Evolutionary conservation across 1,284 basidiomycete species (phyloP).

Genomic region (Trichosporon asahii): DNA sequence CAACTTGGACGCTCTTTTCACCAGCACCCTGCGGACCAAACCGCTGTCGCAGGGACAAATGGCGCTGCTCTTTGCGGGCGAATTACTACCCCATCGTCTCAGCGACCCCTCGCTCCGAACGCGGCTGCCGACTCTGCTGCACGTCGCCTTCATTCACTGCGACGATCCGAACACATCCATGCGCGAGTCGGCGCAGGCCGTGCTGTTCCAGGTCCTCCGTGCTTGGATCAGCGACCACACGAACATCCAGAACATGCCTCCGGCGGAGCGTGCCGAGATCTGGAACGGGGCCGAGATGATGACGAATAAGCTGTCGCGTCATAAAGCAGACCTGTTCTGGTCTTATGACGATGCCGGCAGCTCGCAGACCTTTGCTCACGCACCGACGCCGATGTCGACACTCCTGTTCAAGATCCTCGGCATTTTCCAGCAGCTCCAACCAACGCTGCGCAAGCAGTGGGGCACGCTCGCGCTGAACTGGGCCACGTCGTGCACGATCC

Average conservation of each 20-base stretch:
- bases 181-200: slow-evolving; percentile 64
- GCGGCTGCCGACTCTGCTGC: slow-evolving; percentile 71
- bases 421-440: slow-evolving; percentile 67
- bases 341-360: slow-evolving; percentile 61
- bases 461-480: slow-evolving; percentile 75
- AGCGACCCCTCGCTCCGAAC: slow-evolving; percentile 63
- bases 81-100: slow-evolving; percentile 72
- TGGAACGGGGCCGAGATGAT: slow-evolving; percentile 57
- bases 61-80: slow-evolving; percentile 79
- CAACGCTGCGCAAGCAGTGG: slow-evolving; percentile 69
- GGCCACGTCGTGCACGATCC: slow-evolving; percentile 82
- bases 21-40: slow-evolving; percentile 34
- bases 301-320: slow-evolving; percentile 54
- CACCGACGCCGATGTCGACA: slow-evolving; percentile 65
- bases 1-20: slow-evolving; percentile 47
- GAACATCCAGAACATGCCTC: slow-evolving; percentile 24
- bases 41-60: slow-evolving; percentile 74
- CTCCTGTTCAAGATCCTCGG: slow-evolving; percentile 66
- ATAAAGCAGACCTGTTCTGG: slow-evolving; percentile 61
- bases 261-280: slow-evolving; percentile 26
- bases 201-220: slow-evolving; percentile 75
- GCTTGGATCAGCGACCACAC: slow-evolving; percentile 62
- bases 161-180: slow-evolving; percentile 72
- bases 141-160: slow-evolving; percentile 76
- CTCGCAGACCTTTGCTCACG: slow-evolving; percentile 40